A percentile compares a stretch with the other conserved stretches of the same genome.
These are phyloP conservation scores for Cyberlindnera bimundalis DNA, from an alignment of 805 yeast genomes.

Conservation along the genomic window DNA sequence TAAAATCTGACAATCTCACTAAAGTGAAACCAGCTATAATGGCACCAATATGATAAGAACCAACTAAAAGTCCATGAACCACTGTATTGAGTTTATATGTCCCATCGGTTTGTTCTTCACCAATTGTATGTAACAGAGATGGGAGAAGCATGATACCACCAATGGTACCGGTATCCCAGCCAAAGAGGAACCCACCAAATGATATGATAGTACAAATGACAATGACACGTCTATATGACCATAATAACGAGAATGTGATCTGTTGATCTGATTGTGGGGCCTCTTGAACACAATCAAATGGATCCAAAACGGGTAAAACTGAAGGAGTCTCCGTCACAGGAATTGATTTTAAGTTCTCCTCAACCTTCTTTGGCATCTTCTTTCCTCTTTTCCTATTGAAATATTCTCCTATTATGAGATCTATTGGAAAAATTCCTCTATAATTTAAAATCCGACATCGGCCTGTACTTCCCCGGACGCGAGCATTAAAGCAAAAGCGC, in stretches of 20 bases:
- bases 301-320: not conserved
- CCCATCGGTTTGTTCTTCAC: conserved; percentile 37
- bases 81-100: conserved; percentile 19
- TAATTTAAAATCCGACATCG: too few relatives aligned
- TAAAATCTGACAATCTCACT: conserved; percentile 53
- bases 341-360: not conserved
- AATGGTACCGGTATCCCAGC: conserved; percentile 75
- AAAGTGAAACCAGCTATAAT: conserved; percentile 63
- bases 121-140: conserved; percentile 53
- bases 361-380: not conserved
- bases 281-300: not conserved
- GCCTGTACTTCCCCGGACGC: too few relatives aligned
- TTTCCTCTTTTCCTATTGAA: too few relatives aligned
- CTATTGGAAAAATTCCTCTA: too few relatives aligned
- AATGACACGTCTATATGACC: conserved; percentile 14
- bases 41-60: conserved; percentile 64
- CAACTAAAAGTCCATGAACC: conserved; percentile 43
- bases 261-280: not conserved
- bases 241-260: conserved; percentile 3
- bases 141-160: conserved; percentile 63
- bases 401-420: too few relatives aligned
- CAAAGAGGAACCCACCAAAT: conserved; percentile 68
- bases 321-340: not conserved
- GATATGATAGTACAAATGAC: conserved; percentile 46
- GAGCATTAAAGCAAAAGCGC: too few relatives aligned